phyloP scores from a whole-genome alignment of 169 alveolate genomes.

The Theileria sp. region DNA sequence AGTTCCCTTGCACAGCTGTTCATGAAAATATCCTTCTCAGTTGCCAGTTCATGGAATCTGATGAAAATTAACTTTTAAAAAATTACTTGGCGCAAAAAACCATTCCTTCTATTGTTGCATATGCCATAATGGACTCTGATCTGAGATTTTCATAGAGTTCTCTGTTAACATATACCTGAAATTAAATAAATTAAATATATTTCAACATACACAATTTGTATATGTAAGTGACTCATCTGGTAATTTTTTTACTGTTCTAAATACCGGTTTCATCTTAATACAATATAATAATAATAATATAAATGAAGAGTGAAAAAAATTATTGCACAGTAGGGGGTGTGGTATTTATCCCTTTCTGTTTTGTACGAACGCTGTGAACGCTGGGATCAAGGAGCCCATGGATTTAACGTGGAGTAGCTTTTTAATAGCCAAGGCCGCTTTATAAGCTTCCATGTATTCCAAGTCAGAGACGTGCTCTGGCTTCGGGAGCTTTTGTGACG shows the following conservation, averaged over 20 bases:
- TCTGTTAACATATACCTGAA: constrained; percentile 55
- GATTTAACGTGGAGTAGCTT: constrained; percentile 58
- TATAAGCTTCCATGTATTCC: constrained; percentile 57
- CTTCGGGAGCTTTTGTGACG: background rate
- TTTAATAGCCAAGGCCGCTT: constrained; percentile 40
- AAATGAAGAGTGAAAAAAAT: background rate
- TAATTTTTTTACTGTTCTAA: constrained; percentile 53
- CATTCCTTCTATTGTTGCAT: constrained; percentile 51
- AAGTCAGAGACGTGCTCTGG: constrained; percentile 11
- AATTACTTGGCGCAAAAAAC: constrained; percentile 61
- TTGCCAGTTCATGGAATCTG: constrained; percentile 56
- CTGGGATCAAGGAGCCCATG: constrained; percentile 49
- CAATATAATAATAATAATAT: background rate
- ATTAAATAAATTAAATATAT: background rate
- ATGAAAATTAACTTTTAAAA: background rate
- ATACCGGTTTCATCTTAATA: constrained; percentile 25
- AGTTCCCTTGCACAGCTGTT: constrained; percentile 64
- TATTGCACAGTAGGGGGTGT: constrained; percentile 4
- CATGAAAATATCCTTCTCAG: constrained; percentile 47
- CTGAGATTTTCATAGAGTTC: constrained; percentile 54
- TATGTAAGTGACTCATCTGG: constrained; percentile 66
- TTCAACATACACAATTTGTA: constrained; percentile 63
- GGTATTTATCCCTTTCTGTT: constrained; percentile 14
- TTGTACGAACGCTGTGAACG: constrained; percentile 60
- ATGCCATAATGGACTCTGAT: constrained; percentile 50